Conservation (phyloP, 2,329 filamentous ascomycete genomes). For the Daldinia sp. region DNA sequence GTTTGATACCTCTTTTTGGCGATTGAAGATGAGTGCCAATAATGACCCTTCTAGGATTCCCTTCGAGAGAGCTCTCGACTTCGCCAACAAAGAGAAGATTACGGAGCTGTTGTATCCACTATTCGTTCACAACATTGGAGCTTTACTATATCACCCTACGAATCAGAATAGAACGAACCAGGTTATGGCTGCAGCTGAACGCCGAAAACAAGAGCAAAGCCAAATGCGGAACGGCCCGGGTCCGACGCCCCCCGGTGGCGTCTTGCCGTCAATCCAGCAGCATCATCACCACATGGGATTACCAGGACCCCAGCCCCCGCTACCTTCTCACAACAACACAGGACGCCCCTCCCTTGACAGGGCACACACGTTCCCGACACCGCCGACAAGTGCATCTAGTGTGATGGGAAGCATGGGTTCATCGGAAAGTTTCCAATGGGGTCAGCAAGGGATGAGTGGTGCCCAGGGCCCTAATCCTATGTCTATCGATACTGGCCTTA, state of each 20-base stretch:
- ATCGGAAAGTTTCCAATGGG: slow-evolving; percentile 86
- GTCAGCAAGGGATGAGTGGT: slow-evolving; percentile 70
- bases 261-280: slow-evolving; percentile 76
- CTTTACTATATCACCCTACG: slow-evolving; percentile 91
- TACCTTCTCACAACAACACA: slow-evolving; percentile 76
- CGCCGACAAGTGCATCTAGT: slow-evolving; percentile 91
- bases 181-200: slow-evolving; percentile 87
- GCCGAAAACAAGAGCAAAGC: slow-evolving; percentile 77
- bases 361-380: slow-evolving; percentile 92
- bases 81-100: slow-evolving; percentile 99
- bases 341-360: slow-evolving; percentile 83
- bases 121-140: slow-evolving; percentile 97
- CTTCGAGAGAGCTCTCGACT: slow-evolving; percentile 96
- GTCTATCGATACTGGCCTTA: slow-evolving; percentile 83
- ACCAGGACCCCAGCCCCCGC: slow-evolving; percentile 65
- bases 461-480: slow-evolving; percentile 76
- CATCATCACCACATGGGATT: slow-evolving; percentile 72
- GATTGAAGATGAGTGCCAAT: slow-evolving; percentile 19
- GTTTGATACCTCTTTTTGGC: slow-evolving; percentile 51
- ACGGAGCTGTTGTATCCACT: slow-evolving; percentile 94
- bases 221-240: slow-evolving; percentile 71
- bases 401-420: slow-evolving; percentile 80
- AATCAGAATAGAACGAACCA: slow-evolving; percentile 86
- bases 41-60: slow-evolving; percentile 79
- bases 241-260: slow-evolving; percentile 61